Evolutionary conservation across 2,329 filamentous ascomycete species (phyloP).

Genomic region (Cladophialophora exuberans): DNA sequence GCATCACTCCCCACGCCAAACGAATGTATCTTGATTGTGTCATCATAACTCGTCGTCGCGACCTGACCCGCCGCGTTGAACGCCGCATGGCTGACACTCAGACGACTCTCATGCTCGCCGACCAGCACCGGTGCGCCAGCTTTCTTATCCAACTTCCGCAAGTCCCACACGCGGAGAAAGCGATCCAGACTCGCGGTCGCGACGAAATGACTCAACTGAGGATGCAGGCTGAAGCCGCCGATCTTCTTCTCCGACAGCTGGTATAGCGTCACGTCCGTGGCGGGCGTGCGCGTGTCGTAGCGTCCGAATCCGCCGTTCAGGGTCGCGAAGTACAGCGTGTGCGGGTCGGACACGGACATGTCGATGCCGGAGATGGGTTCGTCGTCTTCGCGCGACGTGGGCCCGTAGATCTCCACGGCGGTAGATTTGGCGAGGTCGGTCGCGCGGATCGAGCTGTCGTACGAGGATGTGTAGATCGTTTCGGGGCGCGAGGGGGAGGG

Average conservation of each 20-base stretch:
- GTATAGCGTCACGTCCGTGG: constrained; percentile 67
- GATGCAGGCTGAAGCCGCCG: constrained; percentile 86
- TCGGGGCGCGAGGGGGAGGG: constrained; percentile 75
- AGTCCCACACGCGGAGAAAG: constrained; percentile 88
- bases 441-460: constrained; percentile 88
- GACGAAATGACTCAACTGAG: constrained; percentile 76
- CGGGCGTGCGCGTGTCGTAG: constrained; percentile 70
- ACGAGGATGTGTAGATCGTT: constrained; percentile 80
- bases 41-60: constrained; percentile 91
- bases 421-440: constrained; percentile 80
- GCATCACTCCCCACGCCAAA: constrained; percentile 63
- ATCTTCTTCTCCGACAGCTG: constrained; percentile 89
- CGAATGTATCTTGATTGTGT: constrained; percentile 90
- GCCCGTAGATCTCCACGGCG: constrained; percentile 80
- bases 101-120: constrained; percentile 77
- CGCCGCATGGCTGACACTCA: constrained; percentile 90
- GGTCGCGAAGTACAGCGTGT: constrained; percentile 84
- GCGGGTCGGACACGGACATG: constrained; percentile 69
- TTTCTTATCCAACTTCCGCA: constrained; percentile 70
- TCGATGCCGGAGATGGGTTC: constrained; percentile 83
- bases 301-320: constrained; percentile 78
- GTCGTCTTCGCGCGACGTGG: constrained; percentile 69
- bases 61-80: constrained; percentile 85
- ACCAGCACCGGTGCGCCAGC: constrained; percentile 72
- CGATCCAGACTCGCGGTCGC: constrained; percentile 90